phyloP scores from a whole-genome alignment of 2,329 filamentous ascomycete species.

The Fusarium graminum region DNA sequence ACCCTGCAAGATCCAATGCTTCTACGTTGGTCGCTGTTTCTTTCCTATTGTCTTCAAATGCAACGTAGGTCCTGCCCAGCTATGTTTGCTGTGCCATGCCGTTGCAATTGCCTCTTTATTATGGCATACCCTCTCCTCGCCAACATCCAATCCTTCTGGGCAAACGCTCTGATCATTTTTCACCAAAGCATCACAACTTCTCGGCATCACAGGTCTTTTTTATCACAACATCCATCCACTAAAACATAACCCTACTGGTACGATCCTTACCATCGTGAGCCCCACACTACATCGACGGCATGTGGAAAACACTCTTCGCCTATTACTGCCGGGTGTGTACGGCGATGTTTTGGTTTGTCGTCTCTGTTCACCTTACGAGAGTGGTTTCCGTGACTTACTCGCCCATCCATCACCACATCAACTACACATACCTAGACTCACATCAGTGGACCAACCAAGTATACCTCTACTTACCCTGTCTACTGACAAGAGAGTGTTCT shows the following conservation, averaged over 20 bases:
- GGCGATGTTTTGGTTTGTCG: too few relatives aligned
- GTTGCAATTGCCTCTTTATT: neutral
- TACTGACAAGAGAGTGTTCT: too few relatives aligned
- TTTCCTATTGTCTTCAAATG: neutral
- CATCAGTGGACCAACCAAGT: too few relatives aligned
- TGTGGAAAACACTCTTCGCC: neutral
- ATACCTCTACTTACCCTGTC: too few relatives aligned
- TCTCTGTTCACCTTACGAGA: too few relatives aligned
- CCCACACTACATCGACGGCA: neutral
- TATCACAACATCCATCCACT: neutral
- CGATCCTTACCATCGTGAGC: neutral
- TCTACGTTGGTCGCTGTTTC: constrained; percentile 13
- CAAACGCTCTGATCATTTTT: neutral
- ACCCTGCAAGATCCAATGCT: constrained; percentile 2
- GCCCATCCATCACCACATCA: too few relatives aligned
- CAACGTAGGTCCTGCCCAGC: neutral
- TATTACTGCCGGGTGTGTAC: too few relatives aligned
- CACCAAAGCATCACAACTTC: neutral
- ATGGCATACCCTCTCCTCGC: neutral
- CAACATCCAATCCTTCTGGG: too few relatives aligned
- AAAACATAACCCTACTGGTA: neutral
- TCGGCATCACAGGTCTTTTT: neutral
- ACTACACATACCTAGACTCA: too few relatives aligned
- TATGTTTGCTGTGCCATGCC: neutral
- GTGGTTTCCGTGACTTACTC: too few relatives aligned